Conservation (phyloP, 2,329 filamentous ascomycete species). For the Fusarium sp. region DNA sequence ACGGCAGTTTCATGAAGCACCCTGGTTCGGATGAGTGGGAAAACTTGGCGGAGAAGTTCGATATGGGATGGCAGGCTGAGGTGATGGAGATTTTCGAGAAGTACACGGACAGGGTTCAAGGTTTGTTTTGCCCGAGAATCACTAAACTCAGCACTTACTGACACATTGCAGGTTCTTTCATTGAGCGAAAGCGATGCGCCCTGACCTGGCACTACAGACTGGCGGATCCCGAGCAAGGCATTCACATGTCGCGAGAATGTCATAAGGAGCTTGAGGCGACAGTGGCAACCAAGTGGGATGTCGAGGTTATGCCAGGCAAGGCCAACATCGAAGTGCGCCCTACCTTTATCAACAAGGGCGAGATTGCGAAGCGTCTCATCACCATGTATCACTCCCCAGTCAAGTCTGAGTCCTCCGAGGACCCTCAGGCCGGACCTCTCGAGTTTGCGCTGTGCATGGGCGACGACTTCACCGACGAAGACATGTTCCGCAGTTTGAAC, state of each 20-base stretch:
- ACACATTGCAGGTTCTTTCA: slow-evolving; percentile 76
- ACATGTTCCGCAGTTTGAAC: slow-evolving; percentile 89
- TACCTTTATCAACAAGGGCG: slow-evolving; percentile 97
- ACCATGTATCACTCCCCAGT: slow-evolving; percentile 71
- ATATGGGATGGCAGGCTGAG: slow-evolving; percentile 93
- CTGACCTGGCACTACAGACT: slow-evolving; percentile 97
- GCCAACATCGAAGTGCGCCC: slow-evolving; percentile 97
- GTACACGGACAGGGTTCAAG: slow-evolving; percentile 87
- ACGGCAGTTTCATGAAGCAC: slow-evolving; percentile 92
- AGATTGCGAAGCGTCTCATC: slow-evolving; percentile 88
- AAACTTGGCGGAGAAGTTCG: slow-evolving; percentile 84
- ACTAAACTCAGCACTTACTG: neutral
- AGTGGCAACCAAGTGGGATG: slow-evolving; percentile 82
- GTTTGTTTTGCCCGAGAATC: slow-evolving; percentile 57
- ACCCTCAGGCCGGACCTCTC: slow-evolving; percentile 62
- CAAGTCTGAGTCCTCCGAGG: slow-evolving; percentile 58
- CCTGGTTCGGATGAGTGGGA: slow-evolving; percentile 83
- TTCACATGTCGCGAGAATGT: slow-evolving; percentile 82
- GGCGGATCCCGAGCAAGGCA: slow-evolving; percentile 85
- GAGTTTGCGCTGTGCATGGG: slow-evolving; percentile 92
- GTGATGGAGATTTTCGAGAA: slow-evolving; percentile 86
- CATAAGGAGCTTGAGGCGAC: slow-evolving; percentile 82
- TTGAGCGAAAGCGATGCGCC: slow-evolving; percentile 93
- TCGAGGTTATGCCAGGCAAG: slow-evolving; percentile 97
- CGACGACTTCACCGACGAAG: slow-evolving; percentile 97